Conservation (phyloP, 805 yeast species). For the Zygoascus flipseniorum region DNA sequence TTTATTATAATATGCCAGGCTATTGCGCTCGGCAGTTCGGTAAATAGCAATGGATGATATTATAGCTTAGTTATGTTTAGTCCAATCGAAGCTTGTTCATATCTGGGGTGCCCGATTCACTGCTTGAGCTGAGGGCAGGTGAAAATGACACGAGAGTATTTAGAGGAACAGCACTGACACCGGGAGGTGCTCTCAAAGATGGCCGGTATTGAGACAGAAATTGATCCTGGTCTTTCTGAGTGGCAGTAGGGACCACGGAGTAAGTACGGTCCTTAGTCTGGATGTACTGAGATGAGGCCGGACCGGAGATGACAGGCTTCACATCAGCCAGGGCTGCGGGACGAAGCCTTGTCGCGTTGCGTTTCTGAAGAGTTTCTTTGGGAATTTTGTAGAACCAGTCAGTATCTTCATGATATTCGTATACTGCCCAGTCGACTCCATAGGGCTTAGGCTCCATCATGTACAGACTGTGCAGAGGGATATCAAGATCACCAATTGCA, state of each 20-base stretch:
- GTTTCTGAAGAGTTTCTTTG: conserved; percentile 22
- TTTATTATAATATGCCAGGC: too few relatives aligned
- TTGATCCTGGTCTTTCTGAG: neutral
- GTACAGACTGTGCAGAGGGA: conserved; percentile 86
- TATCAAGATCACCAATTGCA: conserved; percentile 80
- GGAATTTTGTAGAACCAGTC: conserved; percentile 70
- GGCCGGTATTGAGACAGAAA: neutral
- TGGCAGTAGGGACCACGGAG: conserved; percentile 17
- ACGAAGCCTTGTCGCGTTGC: conserved; percentile 1
- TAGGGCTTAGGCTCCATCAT: conserved; percentile 88
- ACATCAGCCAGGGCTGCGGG: neutral
- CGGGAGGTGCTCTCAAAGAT: neutral
- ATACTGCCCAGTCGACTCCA: conserved; percentile 89
- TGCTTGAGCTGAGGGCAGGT: neutral
- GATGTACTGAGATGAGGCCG: conserved; percentile 2
- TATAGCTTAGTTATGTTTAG: neutral
- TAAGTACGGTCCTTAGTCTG: conserved; percentile 17
- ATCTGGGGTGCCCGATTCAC: neutral
- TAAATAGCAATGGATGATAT: too few relatives aligned
- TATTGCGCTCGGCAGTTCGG: too few relatives aligned
- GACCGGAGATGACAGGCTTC: conserved; percentile 1
- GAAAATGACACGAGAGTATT: neutral
- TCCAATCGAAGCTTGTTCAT: neutral
- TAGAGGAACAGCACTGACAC: neutral
- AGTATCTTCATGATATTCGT: conserved; percentile 69